Evolutionary conservation across 2,329 filamentous ascomycete species (phyloP).

Genomic region (Fusarium fujikuroi): DNA sequence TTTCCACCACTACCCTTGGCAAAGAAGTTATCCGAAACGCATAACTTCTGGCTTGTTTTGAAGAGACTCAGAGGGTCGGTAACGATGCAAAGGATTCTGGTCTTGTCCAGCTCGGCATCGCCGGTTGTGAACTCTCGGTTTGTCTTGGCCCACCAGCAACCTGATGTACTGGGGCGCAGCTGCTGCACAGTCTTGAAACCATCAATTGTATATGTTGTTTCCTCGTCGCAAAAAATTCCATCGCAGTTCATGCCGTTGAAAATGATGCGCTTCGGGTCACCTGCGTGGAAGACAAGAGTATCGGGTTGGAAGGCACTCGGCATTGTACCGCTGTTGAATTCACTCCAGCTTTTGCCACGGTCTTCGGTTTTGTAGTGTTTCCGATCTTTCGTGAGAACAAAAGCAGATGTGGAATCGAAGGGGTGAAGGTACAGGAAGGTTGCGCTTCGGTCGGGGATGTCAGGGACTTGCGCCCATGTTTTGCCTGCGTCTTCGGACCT

Average conservation of each 20-base stretch:
- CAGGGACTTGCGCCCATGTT: constrained; percentile 75
- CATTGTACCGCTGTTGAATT: constrained; percentile 72
- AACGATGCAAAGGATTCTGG: constrained; percentile 83
- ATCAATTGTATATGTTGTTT: constrained; percentile 81
- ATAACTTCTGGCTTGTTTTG: constrained; percentile 78
- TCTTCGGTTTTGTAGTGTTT: constrained; percentile 87
- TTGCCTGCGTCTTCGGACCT: constrained; percentile 84
- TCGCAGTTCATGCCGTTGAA: constrained; percentile 80
- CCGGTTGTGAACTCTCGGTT: constrained; percentile 78
- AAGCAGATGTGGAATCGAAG: constrained; percentile 81
- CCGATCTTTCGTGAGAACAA: constrained; percentile 75
- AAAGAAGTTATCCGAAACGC: constrained; percentile 89
- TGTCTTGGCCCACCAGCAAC: constrained; percentile 89
- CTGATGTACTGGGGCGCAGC: constrained; percentile 74
- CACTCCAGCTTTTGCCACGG: constrained; percentile 81
- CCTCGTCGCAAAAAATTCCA: constrained; percentile 70
- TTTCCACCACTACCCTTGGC: constrained; percentile 55
- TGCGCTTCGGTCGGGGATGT: constrained; percentile 71
- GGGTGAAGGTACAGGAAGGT: constrained; percentile 78
- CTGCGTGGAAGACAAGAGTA: constrained; percentile 81
- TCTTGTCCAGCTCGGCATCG: constrained; percentile 70
- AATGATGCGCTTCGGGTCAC: constrained; percentile 85
- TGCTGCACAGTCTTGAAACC: constrained; percentile 79
- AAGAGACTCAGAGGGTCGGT: constrained; percentile 76
- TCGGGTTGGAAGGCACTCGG: constrained; percentile 64